Base-by-base conservation (phyloP, 2,329 filamentous ascomycete genomes). In the Microsporum audouinii region DNA sequence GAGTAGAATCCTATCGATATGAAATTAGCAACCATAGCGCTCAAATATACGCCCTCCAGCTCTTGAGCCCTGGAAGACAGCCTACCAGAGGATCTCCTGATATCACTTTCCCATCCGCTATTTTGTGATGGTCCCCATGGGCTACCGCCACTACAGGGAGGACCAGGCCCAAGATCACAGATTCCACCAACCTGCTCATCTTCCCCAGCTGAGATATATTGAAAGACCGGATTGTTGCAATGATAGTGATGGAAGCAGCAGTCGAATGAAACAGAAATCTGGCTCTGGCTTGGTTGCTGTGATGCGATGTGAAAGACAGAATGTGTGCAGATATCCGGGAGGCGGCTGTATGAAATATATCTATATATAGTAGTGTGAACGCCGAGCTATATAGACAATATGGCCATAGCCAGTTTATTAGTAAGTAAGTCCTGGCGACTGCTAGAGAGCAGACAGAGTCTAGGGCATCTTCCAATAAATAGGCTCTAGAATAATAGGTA, bases 21-120 rank as follows among this genome's bases (percentile, higher is more conserved):
- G 45, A 14, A 10, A 43, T 57, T 41, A 57, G 55, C 17, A 57
- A 57, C 7, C 55, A 23, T 14, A 57, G 5, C 17, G 6, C 29
- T 8, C 14, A 47, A 33, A 51, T 34, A 59, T 12, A 14, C n/a
- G 10, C 17, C 6, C 41, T 49, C 10, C n/a, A 17, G 31, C 17
- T 14, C 7, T 33, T n/a, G 88, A 38, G 92, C 88, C 53, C 74
- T 69, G n/a, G 88, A 89, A 68, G 39, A 89, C 77, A 34, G 82
- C 31, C 7, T 55, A 55, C 51, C 29, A 55, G 51, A 34, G 51
- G 51, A 23, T 55, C 51, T 36, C 27, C 51, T 34, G 51, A 55
- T 14, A 55, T 55, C 29, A 55, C 80, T 66, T 85, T 76, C 68
- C 88, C 89, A 66, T 88, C 85, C 14, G 84, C 82, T 64, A 94